phyloP scores from a whole-genome alignment of 2,329 filamentous ascomycete genomes.

The Colletotrichum tabaci region DNA sequence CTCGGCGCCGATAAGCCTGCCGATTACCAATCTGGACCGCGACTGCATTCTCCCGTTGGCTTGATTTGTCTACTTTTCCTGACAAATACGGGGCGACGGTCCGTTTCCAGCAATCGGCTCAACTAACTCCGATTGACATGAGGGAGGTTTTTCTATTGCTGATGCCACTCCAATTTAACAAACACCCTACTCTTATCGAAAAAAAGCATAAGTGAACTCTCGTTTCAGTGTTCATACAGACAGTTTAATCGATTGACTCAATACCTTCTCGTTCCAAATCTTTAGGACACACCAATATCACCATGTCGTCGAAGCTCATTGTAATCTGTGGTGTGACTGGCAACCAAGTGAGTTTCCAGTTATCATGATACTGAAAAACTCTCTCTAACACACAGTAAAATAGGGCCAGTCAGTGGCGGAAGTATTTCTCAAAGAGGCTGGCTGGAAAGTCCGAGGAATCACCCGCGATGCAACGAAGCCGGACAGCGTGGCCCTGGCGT shows the following conservation, averaged over 20 bases:
- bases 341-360: not conserved
- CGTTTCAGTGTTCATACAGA: not conserved
- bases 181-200: too few relatives aligned
- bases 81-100: not conserved
- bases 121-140: not conserved
- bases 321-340: not conserved
- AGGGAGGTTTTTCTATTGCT: too few relatives aligned
- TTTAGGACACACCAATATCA: not conserved
- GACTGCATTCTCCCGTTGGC: too few relatives aligned
- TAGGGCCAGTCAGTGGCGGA: not conserved
- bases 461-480: conserved; percentile 1
- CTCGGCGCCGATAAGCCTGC: too few relatives aligned
- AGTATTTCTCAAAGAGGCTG: not conserved
- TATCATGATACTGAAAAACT: not conserved
- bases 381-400: not conserved
- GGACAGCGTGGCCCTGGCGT: not conserved
- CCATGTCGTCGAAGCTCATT: not conserved
- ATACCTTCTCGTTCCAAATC: not conserved
- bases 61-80: not conserved
- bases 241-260: not conserved
- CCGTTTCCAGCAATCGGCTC: not conserved
- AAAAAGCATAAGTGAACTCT: too few relatives aligned
- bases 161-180: too few relatives aligned
- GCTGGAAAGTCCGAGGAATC: not conserved
- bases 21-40: too few relatives aligned